Base-by-base conservation (phyloP, 1,139 yeast species). In the Suhomyces yuchorum region DNA sequence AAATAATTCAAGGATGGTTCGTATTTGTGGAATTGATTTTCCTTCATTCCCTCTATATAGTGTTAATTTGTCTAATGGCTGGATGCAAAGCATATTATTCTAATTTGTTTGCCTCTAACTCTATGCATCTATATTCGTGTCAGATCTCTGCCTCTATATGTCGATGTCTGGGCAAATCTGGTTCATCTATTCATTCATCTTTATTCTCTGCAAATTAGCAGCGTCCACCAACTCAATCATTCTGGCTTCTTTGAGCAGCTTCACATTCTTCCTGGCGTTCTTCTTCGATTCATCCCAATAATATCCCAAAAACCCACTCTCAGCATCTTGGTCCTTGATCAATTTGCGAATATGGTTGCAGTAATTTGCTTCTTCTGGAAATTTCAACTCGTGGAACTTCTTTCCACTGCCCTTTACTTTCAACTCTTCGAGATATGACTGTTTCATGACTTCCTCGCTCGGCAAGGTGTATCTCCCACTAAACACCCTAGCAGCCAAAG, bases 391-490 rank as follows among this genome's bases (percentile, higher is more conserved):
- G 50, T 71, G 77, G 47, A 67, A 64, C 1, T 50, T 37, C 34
- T 57, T 60, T 5, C 67, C 67, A 1, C 54, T 43, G 1, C 72
- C 73, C 40, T 61, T 61, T 11, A 36, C 50, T 8, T 42, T 50
- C 9, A 66, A 42, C 45, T 69, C 67, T 9, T 51, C 28, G 14
- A 50, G 45, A 43, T 60, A 64, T 41, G 58, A 58, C 7, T 46
- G 22, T 3, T 44, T 20, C 77, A 75, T 77, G 19, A 62, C 69
- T 28, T 59, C 57, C 15, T 53, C 43, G 3, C 63, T 43, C 0
- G 82, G 82, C 26, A 77, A 59, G 8, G 49, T 40, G 9, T 69
- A 53, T 44, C 78, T 63, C 6, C 81, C 81, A 32, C 74, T 66
- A 45, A 66, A 63, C 3, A 67, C 70, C 40, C 81, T 63, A 4